Evolutionary conservation across 768 basidiomycete genomes (phyloP), one percentile per base, ranked within the genome.

Genomic region (Gelatoporia subvermispora): DNA sequence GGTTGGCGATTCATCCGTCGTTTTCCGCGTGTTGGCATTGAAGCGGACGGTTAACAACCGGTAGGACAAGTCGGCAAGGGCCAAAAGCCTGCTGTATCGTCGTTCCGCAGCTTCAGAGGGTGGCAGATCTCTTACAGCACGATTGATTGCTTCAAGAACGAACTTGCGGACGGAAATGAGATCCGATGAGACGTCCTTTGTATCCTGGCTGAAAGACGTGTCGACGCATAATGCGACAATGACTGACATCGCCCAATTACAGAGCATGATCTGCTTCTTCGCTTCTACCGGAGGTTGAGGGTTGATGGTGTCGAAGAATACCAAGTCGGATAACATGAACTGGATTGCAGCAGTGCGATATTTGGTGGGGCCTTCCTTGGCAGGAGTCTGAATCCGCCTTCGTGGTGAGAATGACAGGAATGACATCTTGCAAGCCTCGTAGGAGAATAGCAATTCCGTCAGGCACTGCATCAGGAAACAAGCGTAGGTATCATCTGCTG

Each of bases 151-250:
- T 58, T 99, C 96, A 35, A 99, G 73, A 2, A 97, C 87, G 51
- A 85, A 85, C 67, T 92, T 93, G 38, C 96, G 85, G n/a, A 93
- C 85, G n/a, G 81, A 77, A n/a, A 87, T 73, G 39, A 97, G 72
- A 48, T 96, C 91, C 4, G 76, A 53, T 2, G 89, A 78, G 10
- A 87, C 72, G 24, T 92, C 92, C 66, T 93, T 95, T 46, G 75
- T 62, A 41, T 88, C 88, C 28, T 77, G 74, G 16, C 72, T 68
- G 2, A 80, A 68, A 2, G 81, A 75, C 3, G 81, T 84, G 61
- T 98, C 95, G 9, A 92, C 85, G 60, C 95, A 98, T n/a, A 99
- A 76, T 0, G 93, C 88, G 39, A 94, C 88, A 31, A 99, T 68
- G 49, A 95, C 80, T 16, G 92, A 91, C 78, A 88, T 89, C 0